Percentiles rank a stretch among this genome's conserved stretches.
phyloP scores from a whole-genome alignment of 495 filamentous ascomycete species.

The Polyplosphaeria fusca region DNA sequence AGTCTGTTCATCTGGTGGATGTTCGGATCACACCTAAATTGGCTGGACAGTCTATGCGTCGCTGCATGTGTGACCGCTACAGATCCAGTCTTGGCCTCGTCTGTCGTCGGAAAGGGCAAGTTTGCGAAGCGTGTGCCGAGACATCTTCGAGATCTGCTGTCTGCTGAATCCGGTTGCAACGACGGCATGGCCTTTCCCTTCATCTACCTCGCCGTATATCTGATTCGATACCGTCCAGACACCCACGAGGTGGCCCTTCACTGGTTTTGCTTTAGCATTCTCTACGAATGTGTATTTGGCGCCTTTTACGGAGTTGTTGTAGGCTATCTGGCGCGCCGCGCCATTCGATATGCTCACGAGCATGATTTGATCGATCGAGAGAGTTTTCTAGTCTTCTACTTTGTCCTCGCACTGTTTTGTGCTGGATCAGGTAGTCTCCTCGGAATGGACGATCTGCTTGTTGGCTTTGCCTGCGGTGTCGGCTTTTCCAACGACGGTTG shows the following conservation, averaged over 20 bases:
- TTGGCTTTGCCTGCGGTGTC: constrained; percentile 91
- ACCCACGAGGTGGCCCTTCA: constrained; percentile 68
- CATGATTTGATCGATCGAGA: constrained; percentile 88
- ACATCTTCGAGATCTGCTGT: constrained; percentile 91
- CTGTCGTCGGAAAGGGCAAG: constrained; percentile 97
- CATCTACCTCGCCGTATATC: constrained; percentile 86
- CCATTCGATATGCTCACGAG: constrained; percentile 85
- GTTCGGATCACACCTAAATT: constrained; percentile 67
- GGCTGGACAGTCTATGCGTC: constrained; percentile 80
- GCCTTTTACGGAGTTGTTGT: constrained; percentile 83
- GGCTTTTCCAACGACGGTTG: constrained; percentile 99
- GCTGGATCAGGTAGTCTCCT: constrained; percentile 90
- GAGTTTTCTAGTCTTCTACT: constrained; percentile 98
- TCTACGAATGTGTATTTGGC: constrained; percentile 96
- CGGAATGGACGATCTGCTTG: constrained; percentile 92
- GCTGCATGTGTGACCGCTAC: constrained; percentile 97
- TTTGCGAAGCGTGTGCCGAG: constrained; percentile 97
- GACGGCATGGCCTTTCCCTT: constrained; percentile 99
- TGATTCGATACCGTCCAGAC: constrained; percentile 73
- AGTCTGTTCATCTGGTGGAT: constrained; percentile 98
- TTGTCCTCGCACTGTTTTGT: constrained; percentile 92
- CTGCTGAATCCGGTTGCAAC: constrained; percentile 97
- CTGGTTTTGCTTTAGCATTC: constrained; percentile 86
- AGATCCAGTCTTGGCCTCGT: constrained; percentile 94
- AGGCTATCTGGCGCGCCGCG: constrained; percentile 83